These are phyloP conservation scores for Seiridium unicorne DNA, from an alignment of 2,329 filamentous ascomycete species.

Conservation along the genomic window DNA sequence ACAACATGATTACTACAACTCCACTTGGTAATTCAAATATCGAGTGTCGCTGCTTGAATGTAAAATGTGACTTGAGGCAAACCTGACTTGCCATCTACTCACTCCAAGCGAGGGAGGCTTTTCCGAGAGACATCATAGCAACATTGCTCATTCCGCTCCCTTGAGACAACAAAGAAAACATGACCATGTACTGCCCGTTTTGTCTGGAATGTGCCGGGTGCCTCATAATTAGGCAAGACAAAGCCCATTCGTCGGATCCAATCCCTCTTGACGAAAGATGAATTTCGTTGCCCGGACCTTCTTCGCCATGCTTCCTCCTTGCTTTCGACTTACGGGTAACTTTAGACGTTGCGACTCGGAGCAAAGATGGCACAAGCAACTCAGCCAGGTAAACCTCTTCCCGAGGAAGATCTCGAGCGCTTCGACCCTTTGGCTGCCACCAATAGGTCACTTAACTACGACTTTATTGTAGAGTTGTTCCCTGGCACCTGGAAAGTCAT, in stretches of 20 bases:
- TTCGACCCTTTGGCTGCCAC: conserved; percentile 9
- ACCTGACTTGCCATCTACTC: no score
- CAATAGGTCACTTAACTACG: conserved; percentile 18
- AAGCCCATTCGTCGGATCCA: neutral
- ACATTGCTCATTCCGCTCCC: neutral
- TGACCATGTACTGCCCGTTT: neutral
- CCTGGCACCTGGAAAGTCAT: conserved; percentile 25
- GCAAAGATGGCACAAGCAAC: neutral
- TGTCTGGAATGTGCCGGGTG: conserved; percentile 5
- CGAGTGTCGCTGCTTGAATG: no score
- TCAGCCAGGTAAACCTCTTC: neutral
- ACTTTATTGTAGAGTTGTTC: conserved; percentile 23
- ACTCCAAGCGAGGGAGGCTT: neutral
- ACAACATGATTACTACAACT: no score
- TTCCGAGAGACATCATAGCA: no score
- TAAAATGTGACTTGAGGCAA: no score
- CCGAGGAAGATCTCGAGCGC: conserved; percentile 12
- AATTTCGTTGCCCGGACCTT: neutral
- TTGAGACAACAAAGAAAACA: neutral
- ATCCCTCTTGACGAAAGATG: no score
- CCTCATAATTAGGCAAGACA: neutral
- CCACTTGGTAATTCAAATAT: no score
- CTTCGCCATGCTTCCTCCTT: neutral
- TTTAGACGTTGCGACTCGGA: neutral
- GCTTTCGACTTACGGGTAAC: neutral